Conservation (phyloP, 2,329 filamentous ascomycete genomes). For the Fusarium drepaniforme region DNA sequence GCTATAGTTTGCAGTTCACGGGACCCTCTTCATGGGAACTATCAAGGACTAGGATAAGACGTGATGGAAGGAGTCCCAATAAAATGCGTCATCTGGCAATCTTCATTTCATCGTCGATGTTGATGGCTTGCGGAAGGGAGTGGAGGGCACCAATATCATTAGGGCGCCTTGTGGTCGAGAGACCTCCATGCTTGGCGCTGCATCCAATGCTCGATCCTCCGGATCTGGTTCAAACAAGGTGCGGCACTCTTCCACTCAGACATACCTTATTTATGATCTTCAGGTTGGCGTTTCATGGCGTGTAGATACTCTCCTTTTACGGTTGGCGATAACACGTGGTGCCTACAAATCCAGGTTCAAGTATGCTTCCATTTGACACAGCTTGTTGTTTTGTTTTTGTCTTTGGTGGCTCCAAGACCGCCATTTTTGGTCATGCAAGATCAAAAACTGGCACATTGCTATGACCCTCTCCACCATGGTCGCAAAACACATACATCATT, state of each 20-base stretch:
- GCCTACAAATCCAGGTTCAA: slow-evolving; percentile 1
- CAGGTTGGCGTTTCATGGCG: slow-evolving; percentile 36
- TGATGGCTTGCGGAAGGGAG: slow-evolving; percentile 8
- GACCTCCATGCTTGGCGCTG: slow-evolving; percentile 20
- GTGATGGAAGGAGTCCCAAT: slow-evolving; percentile 26
- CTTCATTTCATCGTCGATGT: slow-evolving; percentile 13
- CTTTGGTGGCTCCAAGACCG: not conserved
- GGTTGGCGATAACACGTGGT: slow-evolving; percentile 35
- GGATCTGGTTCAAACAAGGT: slow-evolving; percentile 35
- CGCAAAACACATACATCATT: not conserved
- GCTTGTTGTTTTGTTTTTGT: not conserved
- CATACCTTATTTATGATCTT: slow-evolving; percentile 25
- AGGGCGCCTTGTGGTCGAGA: slow-evolving; percentile 2
- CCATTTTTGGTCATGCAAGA: not conserved
- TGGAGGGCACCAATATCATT: slow-evolving; percentile 6
- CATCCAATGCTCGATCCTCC: slow-evolving; percentile 17
- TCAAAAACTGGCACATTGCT: not conserved
- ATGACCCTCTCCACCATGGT: not conserved
- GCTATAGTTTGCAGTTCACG: slow-evolving; percentile 2
- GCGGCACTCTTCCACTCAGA: slow-evolving; percentile 21
- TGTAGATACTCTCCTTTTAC: slow-evolving; percentile 23
- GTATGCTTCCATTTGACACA: slow-evolving; percentile 3
- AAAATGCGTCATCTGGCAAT: slow-evolving; percentile 30
- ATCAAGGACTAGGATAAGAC: not conserved
- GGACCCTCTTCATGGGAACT: slow-evolving; percentile 20